These are phyloP conservation scores for Globisporangium nodosum DNA, from an alignment of 352 stramenopile genomes.

Conservation along the genomic window DNA sequence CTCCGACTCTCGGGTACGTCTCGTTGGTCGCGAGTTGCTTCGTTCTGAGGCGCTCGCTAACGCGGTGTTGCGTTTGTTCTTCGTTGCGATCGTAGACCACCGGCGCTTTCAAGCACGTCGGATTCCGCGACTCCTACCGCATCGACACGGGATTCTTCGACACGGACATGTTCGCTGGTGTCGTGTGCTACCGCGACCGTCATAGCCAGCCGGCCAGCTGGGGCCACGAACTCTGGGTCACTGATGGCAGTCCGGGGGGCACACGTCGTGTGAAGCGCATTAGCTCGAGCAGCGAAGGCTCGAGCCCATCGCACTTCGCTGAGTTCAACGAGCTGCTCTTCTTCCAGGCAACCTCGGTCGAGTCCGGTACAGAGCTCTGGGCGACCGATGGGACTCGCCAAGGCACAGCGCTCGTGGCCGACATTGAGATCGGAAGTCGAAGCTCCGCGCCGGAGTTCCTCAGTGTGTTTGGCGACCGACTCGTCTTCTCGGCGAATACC, in stretches of 20 bases:
- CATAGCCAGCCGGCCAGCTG: constrained; percentile 4
- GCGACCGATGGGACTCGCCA: constrained; percentile 45
- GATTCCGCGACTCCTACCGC: constrained; percentile 62
- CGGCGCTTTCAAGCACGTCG: constrained; percentile 82
- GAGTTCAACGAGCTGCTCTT: constrained; percentile 42
- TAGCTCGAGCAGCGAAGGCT: constrained; percentile 13
- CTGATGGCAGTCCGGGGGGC: constrained; percentile 64
- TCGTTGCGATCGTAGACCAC: constrained; percentile 27
- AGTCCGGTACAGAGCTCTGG: constrained; percentile 73
- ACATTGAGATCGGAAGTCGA: constrained; percentile 37
- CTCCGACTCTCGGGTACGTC: constrained; percentile 58
- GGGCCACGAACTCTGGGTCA: constrained; percentile 71
- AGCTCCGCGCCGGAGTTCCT: constrained; percentile 38
- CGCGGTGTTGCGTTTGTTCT: background rate
- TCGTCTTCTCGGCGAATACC: constrained; percentile 59
- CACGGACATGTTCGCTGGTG: constrained; percentile 60
- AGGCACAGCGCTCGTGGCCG: constrained; percentile 49
- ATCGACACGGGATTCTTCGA: constrained; percentile 37
- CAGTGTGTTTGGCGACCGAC: constrained; percentile 19
- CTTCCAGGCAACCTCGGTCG: constrained; percentile 59
- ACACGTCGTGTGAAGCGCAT: constrained; percentile 61
- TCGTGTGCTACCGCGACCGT: constrained; percentile 53
- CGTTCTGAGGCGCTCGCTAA: background rate
- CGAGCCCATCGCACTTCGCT: constrained; percentile 29
- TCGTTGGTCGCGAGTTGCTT: background rate